phyloP scores from a whole-genome alignment of 2,329 filamentous ascomycete species.

The Claviceps quebecensis region DNA sequence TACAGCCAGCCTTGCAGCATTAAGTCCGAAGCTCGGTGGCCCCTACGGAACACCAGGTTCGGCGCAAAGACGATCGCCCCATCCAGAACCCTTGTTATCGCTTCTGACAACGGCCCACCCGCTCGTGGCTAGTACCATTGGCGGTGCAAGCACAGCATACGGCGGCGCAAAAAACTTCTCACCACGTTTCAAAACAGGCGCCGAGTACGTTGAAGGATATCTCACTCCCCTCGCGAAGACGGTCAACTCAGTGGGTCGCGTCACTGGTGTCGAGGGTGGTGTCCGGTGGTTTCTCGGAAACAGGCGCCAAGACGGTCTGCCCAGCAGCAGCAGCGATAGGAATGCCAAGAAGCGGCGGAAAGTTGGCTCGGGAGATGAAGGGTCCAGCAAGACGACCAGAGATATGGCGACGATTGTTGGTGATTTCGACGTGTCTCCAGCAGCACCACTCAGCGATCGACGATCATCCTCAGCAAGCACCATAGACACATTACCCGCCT shows the following conservation, averaged over 20 bases:
- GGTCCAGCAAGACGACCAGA: constrained; percentile 9
- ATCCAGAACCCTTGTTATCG: constrained; percentile 68
- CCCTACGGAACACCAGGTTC: constrained; percentile 3
- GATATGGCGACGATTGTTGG: background rate
- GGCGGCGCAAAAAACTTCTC: constrained; percentile 81
- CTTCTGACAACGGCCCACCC: constrained; percentile 83
- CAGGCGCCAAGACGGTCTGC: constrained; percentile 32
- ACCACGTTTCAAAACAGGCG: constrained; percentile 75
- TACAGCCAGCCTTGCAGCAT: constrained; percentile 27
- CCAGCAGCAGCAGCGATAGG: constrained; percentile 24
- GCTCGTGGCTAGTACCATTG: constrained; percentile 70
- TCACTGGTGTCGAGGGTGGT: constrained; percentile 77
- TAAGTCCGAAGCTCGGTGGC: constrained; percentile 15
- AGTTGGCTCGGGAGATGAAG: constrained; percentile 29
- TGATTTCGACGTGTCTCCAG: constrained; percentile 14
- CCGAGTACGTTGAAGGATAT: constrained; percentile 80
- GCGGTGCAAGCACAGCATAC: constrained; percentile 73
- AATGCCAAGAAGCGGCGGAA: constrained; percentile 45
- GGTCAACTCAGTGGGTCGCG: constrained; percentile 67
- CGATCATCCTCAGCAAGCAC: constrained; percentile 52
- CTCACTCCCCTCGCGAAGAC: constrained; percentile 78
- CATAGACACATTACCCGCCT: constrained; percentile 66
- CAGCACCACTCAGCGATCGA: constrained; percentile 25
- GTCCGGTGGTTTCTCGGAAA: constrained; percentile 69
- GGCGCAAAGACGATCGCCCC: constrained; percentile 22